Evolutionary conservation across 805 yeast genomes (phyloP).

Genomic region (Metschnikowia aberdeeniae): DNA sequence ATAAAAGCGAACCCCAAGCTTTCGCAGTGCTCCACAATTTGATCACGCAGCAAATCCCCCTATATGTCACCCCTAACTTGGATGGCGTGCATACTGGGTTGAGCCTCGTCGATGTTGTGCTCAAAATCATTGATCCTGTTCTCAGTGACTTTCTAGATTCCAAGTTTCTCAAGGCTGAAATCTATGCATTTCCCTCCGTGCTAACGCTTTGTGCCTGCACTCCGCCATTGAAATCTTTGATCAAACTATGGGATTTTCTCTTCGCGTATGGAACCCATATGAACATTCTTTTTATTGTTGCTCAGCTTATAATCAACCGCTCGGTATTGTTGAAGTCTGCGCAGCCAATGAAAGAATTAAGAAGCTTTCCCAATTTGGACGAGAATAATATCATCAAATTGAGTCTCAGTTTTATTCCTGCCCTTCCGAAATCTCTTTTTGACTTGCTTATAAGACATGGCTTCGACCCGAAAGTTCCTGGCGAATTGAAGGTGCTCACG

Average conservation of each 20-base stretch:
- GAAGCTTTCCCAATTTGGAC: constrained; percentile 68
- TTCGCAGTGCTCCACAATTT: constrained; percentile 65
- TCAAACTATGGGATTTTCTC: constrained; percentile 83
- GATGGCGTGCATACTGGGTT: constrained; percentile 80
- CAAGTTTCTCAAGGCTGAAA: constrained; percentile 72
- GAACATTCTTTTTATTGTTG: constrained; percentile 79
- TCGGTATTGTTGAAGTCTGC: constrained; percentile 52
- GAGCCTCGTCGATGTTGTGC: constrained; percentile 65
- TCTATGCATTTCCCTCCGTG: constrained; percentile 82
- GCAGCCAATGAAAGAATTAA: constrained; percentile 70
- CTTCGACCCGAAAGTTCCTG: constrained; percentile 44
- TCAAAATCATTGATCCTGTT: constrained; percentile 69
- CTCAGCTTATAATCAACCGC: constrained; percentile 72
- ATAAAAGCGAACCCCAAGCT: constrained; percentile 80
- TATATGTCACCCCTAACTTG: constrained; percentile 71
- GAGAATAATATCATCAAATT: constrained; percentile 73
- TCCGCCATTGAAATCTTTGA: constrained; percentile 72
- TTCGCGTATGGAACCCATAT: constrained; percentile 89
- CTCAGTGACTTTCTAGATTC: constrained; percentile 56
- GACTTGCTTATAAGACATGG: constrained; percentile 62
- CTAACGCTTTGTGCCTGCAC: constrained; percentile 85
- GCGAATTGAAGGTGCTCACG: constrained; percentile 24
- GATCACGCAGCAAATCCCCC: constrained; percentile 63
- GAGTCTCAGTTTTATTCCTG: constrained; percentile 74
- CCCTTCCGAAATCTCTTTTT: constrained; percentile 63